phyloP scores from a whole-genome alignment of 148 eudicot species.

The Camellia sinensis region DNA sequence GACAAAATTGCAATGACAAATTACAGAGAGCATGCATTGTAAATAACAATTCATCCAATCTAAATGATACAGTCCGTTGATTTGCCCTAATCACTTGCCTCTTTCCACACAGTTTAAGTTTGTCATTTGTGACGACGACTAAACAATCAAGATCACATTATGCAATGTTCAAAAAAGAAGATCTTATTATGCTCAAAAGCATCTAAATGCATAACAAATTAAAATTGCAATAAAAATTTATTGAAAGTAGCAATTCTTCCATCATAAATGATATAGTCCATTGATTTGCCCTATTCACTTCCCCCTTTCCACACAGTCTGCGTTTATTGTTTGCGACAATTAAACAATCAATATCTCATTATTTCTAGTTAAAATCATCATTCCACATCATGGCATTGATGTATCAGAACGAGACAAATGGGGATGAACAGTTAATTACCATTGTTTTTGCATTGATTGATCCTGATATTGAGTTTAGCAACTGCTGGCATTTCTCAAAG shows the following conservation, averaged over 20 bases:
- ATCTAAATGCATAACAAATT: too few species aligned
- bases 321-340: not conserved
- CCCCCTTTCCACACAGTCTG: not conserved
- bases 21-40: too few species aligned
- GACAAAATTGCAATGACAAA: not conserved
- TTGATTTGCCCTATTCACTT: not conserved
- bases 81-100: too few species aligned
- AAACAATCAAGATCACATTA: too few species aligned
- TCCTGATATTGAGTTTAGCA: conserved; percentile 71
- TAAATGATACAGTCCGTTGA: not conserved
- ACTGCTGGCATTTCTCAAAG: conserved; percentile 94
- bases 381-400: not conserved
- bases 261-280: not conserved
- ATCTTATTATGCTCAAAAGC: too few species aligned
- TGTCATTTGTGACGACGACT: too few species aligned
- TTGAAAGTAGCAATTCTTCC: not conserved
- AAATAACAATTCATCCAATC: not conserved
- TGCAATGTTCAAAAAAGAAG: too few species aligned
- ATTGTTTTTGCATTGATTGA: conserved; percentile 62
- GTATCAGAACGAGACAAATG: not conserved
- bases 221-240: too few species aligned
- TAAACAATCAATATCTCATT: not conserved
- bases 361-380: not conserved
- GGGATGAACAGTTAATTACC: conserved; percentile 33
- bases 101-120: too few species aligned